These are phyloP conservation scores for Parsonsia alboflavescens DNA, from an alignment of 257 asterid genomes.

Conservation along the genomic window DNA sequence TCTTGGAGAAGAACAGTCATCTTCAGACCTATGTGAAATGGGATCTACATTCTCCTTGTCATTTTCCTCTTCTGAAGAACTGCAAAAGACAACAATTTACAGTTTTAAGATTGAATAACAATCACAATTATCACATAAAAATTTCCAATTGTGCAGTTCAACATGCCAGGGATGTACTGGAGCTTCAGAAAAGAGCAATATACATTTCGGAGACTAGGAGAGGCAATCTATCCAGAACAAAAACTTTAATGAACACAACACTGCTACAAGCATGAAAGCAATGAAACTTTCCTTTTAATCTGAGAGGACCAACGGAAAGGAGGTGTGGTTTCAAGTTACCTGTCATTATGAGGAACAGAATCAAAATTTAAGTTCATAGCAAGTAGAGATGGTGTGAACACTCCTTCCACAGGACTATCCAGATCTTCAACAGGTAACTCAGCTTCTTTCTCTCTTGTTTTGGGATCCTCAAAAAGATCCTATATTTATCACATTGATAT, in stretches of 20 bases:
- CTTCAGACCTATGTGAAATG: conserved; percentile 23
- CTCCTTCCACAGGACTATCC: conserved; percentile 45
- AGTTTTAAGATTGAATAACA: conserved; percentile 3
- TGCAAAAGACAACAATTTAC: conserved; percentile 28
- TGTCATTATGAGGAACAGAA: conserved; percentile 60
- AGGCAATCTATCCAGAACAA: neutral
- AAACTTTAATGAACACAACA: neutral
- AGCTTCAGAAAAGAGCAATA: neutral
- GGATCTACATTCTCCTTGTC: conserved; percentile 64
- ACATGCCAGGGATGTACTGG: neutral
- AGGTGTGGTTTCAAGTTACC: conserved; percentile 31
- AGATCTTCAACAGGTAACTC: conserved; percentile 31
- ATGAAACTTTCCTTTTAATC: neutral
- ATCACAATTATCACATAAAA: neutral
- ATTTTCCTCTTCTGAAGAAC: conserved; percentile 79
- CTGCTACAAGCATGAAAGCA: neutral
- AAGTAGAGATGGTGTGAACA: conserved; percentile 57
- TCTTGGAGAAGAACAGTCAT: conserved; percentile 34
- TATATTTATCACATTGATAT: conserved; percentile 22
- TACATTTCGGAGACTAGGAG: neutral
- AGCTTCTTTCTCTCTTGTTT: conserved; percentile 33
- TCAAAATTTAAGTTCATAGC: conserved; percentile 73
- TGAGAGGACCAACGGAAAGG: neutral
- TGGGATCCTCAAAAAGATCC: conserved; percentile 74
- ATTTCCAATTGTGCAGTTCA: conserved; percentile 5